Percentiles rank a stretch among this genome's conserved stretches.
phyloP scores from a whole-genome alignment of 306 rosid genomes.

The Cicer chorassanicum region DNA sequence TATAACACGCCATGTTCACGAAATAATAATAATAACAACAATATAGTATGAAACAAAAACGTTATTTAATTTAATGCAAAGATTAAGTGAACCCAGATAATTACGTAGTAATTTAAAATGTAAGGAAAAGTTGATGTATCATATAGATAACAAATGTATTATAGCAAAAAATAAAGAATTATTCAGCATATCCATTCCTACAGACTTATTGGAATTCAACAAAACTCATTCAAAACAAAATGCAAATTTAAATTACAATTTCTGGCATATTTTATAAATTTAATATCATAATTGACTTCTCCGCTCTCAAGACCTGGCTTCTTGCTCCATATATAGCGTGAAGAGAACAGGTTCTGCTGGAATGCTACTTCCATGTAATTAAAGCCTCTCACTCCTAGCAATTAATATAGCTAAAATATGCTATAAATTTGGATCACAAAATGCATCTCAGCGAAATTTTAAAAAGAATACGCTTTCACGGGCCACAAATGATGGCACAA shows the following conservation, averaged over 20 bases:
- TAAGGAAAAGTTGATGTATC: not conserved
- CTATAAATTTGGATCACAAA: constrained; percentile 20
- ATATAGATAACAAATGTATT: not conserved
- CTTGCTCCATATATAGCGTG: constrained; percentile 13
- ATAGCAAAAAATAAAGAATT: not conserved
- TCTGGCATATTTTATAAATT: not conserved
- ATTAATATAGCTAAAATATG: not conserved
- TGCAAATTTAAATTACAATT: constrained; percentile 36
- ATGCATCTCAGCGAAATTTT: constrained; percentile 3
- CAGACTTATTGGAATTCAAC: not conserved
- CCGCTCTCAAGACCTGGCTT: constrained; percentile 28
- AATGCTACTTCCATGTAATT: constrained; percentile 20
- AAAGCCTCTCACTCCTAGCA: constrained; percentile 1
- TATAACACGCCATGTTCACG: too few species aligned
- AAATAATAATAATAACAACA: too few species aligned
- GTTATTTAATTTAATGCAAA: too few species aligned
- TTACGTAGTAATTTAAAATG: too few species aligned
- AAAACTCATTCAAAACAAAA: constrained; percentile 24
- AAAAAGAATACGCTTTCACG: constrained; percentile 27
- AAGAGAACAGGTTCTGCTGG: constrained; percentile 26
- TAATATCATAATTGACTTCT: constrained; percentile 13
- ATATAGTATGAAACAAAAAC: too few species aligned
- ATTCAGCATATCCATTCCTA: not conserved
- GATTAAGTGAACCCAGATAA: too few species aligned
- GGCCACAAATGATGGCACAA: constrained; percentile 17